Base-by-base conservation (phyloP, 2,329 filamentous ascomycete species). In the Zasmidium citrigriseum region DNA sequence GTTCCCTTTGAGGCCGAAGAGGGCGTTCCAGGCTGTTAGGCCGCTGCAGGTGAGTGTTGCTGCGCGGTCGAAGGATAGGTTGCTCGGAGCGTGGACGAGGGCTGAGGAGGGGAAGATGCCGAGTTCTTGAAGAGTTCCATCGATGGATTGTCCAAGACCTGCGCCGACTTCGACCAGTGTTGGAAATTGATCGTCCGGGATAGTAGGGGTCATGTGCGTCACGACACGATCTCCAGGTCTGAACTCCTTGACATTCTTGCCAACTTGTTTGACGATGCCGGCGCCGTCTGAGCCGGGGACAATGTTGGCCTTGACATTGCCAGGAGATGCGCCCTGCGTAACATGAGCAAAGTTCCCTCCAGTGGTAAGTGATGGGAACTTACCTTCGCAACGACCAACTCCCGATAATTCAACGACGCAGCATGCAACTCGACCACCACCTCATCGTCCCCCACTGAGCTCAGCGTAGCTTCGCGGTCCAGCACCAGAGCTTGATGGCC, bases 91-190 rank as follows among this genome's bases (percentile, higher is more conserved):
- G 16, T 49, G 54, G 10, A 64, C 52, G 2, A 66, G 51, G 1
- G 87, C 88, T 11, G 74, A 67, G 57, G 89, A 84, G 54, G 82
- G 78, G 68, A 90, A 90, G 14, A 83, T 81, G 57, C 76, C 88
- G 63, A 86, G 83, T 62, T 86, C 78, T 46, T 87, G 82, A 22
- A 92, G 79, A 0, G 82, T 83, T 55, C 89, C 89, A 67, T 91
- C 82, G 12, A 52, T 44, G 4, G 16, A 24, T 20, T 60, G 61
- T 1, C 60, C 60, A 5, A 65, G 46, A 3, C 59, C 58, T 4
- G 54, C 53, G 16, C 53, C 52, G n/a, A 64, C 58, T 10, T 57
- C 55, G 11, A 46, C 44, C 49, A 64, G 52, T 12, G 52, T 46
- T 44, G 57, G 62, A 52, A 58, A 16, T 14, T 54, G 23, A 41